These are phyloP conservation scores for Diplosphaera chodatii DNA, from an alignment of 139 green algal genomes.

Conservation along the genomic window DNA sequence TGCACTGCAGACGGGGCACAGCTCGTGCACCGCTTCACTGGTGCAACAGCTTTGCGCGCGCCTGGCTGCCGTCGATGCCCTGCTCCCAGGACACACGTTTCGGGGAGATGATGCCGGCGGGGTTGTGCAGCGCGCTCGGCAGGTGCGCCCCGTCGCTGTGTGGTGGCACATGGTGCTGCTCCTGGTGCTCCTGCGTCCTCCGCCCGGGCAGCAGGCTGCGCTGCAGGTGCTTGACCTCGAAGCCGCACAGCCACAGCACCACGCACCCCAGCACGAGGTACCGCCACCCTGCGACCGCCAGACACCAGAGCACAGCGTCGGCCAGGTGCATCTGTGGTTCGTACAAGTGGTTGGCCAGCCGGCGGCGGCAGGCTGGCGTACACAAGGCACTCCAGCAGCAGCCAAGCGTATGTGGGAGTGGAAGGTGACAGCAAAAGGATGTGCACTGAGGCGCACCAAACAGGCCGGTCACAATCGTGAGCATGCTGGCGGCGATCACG, in stretches of 20 bases:
- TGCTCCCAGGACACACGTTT: neutral
- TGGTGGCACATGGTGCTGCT: neutral
- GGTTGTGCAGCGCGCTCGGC: neutral
- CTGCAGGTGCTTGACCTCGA: neutral
- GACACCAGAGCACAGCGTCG: too few species aligned
- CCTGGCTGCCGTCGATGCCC: neutral
- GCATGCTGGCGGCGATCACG: neutral
- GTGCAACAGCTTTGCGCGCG: too few species aligned
- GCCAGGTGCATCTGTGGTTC: too few species aligned
- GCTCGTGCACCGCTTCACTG: too few species aligned
- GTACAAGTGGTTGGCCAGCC: too few species aligned
- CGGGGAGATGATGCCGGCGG: too few species aligned
- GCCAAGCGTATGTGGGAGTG: too few species aligned
- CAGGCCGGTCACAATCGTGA: neutral
- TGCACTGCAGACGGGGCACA: too few species aligned
- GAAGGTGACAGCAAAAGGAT: too few species aligned
- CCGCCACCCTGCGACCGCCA: neutral
- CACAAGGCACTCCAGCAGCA: too few species aligned
- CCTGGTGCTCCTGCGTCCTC: neutral
- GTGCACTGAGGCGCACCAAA: neutral
- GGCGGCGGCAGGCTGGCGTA: too few species aligned
- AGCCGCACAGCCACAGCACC: neutral
- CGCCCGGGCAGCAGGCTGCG: too few species aligned
- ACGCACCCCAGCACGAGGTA: neutral
- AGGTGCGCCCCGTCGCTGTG: neutral